Evolutionary conservation across 345 rosid species (phyloP).

Genomic region (Brassica napus): DNA sequence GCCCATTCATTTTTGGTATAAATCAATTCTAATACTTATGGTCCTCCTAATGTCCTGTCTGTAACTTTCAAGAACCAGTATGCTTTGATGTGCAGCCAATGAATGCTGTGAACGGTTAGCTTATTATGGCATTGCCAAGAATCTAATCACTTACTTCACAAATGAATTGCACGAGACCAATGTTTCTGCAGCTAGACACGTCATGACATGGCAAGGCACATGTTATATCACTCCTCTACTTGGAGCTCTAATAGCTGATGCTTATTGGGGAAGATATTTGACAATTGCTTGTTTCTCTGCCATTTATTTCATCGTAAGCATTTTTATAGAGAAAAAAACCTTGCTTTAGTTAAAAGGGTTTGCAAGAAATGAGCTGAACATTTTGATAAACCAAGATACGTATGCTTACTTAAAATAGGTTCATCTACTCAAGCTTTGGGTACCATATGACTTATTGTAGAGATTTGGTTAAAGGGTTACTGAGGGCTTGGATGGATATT

Average conservation of each 20-base stretch:
- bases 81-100: constrained; percentile 52
- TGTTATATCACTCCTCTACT: constrained; percentile 91
- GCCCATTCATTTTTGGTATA: constrained; percentile 87
- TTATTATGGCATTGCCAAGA: constrained; percentile 86
- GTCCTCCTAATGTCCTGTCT: neutral
- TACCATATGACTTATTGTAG: neutral
- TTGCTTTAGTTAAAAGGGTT: neutral
- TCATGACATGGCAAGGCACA: constrained; percentile 87
- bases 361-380: neutral
- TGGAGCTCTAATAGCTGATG: constrained; percentile 91
- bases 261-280: constrained; percentile 98
- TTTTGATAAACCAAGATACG: neutral
- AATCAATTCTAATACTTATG: neutral
- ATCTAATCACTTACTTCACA: constrained; percentile 88
- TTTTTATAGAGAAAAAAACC: neutral
- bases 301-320: constrained; percentile 68
- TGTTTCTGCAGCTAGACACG: constrained; percentile 87
- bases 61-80: neutral
- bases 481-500: neutral
- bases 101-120: constrained; percentile 97
- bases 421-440: neutral
- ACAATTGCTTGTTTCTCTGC: constrained; percentile 87
- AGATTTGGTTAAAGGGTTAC: neutral
- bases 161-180: constrained; percentile 78
- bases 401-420: neutral